Conservation (phyloP, 2,329 filamentous ascomycete genomes). For the Pseudogymnoascus sp. region DNA sequence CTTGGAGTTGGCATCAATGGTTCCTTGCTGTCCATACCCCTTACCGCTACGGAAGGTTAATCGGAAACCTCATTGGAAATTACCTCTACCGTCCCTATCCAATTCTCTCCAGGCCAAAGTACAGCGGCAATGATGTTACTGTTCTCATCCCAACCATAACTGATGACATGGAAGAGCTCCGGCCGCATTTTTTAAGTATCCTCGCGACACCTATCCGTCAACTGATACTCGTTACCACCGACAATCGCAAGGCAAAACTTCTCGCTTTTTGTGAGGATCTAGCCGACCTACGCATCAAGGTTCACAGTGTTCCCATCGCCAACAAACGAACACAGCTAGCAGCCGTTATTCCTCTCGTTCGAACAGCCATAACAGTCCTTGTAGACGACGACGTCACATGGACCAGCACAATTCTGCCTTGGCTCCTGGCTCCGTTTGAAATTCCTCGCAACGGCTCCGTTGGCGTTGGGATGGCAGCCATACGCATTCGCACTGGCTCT, state of each 20-base stretch:
- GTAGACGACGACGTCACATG: constrained; percentile 95
- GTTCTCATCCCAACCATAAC: constrained; percentile 92
- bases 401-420: constrained; percentile 76
- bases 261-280: constrained; percentile 57
- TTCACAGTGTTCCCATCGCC: constrained; percentile 72
- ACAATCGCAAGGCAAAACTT: constrained; percentile 64
- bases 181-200: constrained; percentile 71
- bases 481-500: constrained; percentile 54
- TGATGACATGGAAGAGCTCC: constrained; percentile 74
- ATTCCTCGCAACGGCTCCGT: constrained; percentile 77
- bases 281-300: constrained; percentile 53
- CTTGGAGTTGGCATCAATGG: neutral
- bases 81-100: constrained; percentile 82
- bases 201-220: constrained; percentile 60
- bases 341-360: constrained; percentile 77
- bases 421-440: constrained; percentile 91
- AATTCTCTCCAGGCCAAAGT: constrained; percentile 67
- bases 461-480: constrained; percentile 79
- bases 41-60: constrained; percentile 77
- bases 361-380: constrained; percentile 79
- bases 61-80: constrained; percentile 79
- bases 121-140: constrained; percentile 73
- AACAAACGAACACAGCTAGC: constrained; percentile 96
- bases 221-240: constrained; percentile 80
- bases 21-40: constrained; percentile 43